Percentiles rank a stretch among this genome's conserved stretches.
Evolutionary conservation across 1,139 yeast species (phyloP).

Genomic region (Geotrichum cucujoidarum): DNA sequence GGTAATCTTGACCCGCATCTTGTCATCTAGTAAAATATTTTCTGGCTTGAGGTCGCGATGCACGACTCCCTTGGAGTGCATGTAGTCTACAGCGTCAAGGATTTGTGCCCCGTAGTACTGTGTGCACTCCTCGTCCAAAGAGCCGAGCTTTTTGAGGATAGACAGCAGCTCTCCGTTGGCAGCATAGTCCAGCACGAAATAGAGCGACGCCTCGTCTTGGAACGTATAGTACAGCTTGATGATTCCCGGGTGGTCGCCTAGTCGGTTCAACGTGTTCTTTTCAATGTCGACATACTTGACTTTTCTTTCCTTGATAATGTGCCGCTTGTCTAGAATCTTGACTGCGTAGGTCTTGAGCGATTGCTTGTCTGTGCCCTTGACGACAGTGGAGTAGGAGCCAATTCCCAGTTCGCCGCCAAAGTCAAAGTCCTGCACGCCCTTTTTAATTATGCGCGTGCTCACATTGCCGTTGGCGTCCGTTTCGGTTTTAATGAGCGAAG

Average conservation of each 20-base stretch:
- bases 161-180: constrained; percentile 86
- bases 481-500: constrained; percentile 45
- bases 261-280: constrained; percentile 80
- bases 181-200: constrained; percentile 90
- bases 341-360: constrained; percentile 79
- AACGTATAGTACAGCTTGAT: constrained; percentile 87
- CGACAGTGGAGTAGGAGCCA: constrained; percentile 94
- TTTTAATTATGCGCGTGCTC: constrained; percentile 42
- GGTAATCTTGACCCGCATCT: constrained; percentile 82
- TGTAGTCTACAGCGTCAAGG: constrained; percentile 77
- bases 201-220: constrained; percentile 82
- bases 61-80: constrained; percentile 78
- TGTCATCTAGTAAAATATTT: constrained; percentile 67
- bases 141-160: constrained; percentile 66
- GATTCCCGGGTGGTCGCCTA: constrained; percentile 83
- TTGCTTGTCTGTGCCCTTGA: constrained; percentile 73
- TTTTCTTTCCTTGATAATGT: constrained; percentile 89
- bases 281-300: constrained; percentile 95
- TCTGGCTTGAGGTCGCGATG: constrained; percentile 97
- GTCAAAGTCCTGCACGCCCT: constrained; percentile 72
- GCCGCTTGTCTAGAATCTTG: constrained; percentile 85
- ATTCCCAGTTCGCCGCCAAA: constrained; percentile 88
- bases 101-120: constrained; percentile 72
- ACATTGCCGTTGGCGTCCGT: constrained; percentile 45
- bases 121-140: constrained; percentile 72